phyloP scores from a whole-genome alignment of 352 stramenopile species.

The Globisporangium echinulatum region DNA sequence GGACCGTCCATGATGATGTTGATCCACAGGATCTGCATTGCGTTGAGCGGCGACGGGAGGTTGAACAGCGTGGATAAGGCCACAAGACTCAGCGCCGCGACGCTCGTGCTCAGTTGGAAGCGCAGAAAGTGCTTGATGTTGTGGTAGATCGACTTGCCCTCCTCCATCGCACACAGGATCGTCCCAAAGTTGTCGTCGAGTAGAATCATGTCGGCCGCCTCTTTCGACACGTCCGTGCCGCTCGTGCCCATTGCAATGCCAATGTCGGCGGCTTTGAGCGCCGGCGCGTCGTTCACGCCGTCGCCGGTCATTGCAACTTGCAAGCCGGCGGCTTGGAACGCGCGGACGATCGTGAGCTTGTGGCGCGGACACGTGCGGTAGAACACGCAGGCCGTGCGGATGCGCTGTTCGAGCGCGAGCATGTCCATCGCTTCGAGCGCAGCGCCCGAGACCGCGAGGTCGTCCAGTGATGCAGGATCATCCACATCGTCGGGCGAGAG shows the following conservation, averaged over 20 bases:
- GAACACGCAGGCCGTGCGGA: constrained; percentile 91
- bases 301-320: constrained; percentile 99
- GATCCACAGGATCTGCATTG: constrained; percentile 97
- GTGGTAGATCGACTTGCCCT: constrained; percentile 95
- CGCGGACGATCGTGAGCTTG: constrained; percentile 95
- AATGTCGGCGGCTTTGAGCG: constrained; percentile 95
- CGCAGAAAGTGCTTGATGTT: constrained; percentile 96
- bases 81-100: constrained; percentile 88
- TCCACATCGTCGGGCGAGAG: constrained; percentile 52
- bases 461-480: constrained; percentile 18
- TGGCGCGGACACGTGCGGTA: constrained; percentile 93
- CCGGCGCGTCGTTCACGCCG: constrained; percentile 98
- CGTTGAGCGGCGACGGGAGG: constrained; percentile 82
- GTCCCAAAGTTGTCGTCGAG: constrained; percentile 97
- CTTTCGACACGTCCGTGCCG: constrained; percentile 97
- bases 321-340: constrained; percentile 78
- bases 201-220: constrained; percentile 97
- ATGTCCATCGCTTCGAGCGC: constrained; percentile 90
- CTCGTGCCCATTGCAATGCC: constrained; percentile 97
- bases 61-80: constrained; percentile 60
- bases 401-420: constrained; percentile 68
- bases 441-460: constrained; percentile 74
- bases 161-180: constrained; percentile 94
- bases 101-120: constrained; percentile 95
- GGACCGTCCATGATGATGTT: constrained; percentile 97